Percentiles rank a stretch among this genome's conserved stretches.
Conservation (phyloP, 495 filamentous ascomycete genomes). For the Daldinia caldariorum region DNA sequence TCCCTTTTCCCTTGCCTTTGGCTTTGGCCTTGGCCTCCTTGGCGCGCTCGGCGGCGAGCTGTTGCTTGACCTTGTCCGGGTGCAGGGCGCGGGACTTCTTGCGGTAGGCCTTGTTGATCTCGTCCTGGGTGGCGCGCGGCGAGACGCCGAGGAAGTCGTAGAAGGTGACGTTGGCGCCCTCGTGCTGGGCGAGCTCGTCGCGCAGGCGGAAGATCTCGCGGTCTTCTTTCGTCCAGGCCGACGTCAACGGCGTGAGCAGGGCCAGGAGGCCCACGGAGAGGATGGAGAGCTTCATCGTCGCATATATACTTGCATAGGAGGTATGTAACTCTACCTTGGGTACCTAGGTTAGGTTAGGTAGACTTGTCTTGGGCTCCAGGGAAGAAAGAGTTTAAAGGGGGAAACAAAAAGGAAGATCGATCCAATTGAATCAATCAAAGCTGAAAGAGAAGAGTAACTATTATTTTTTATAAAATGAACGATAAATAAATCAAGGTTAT, state of each 20-base stretch:
- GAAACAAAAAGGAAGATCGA: not conserved
- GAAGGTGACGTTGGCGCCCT: slow-evolving; percentile 87
- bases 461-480: not conserved
- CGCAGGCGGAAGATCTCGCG: slow-evolving; percentile 96
- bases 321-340: not conserved
- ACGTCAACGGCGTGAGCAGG: slow-evolving; percentile 67
- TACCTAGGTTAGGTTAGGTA: too few relatives aligned
- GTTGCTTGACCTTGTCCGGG: slow-evolving; percentile 93
- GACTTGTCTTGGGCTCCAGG: slow-evolving; percentile 54
- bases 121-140: slow-evolving; percentile 79
- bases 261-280: slow-evolving; percentile 65
- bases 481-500: slow-evolving; percentile 22
- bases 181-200: slow-evolving; percentile 80
- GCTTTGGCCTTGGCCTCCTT: slow-evolving; percentile 61
- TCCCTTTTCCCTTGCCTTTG: slow-evolving; percentile 58
- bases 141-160: slow-evolving; percentile 89
- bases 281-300: slow-evolving; percentile 62
- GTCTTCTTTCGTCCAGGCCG: slow-evolving; percentile 90
- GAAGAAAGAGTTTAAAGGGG: not conserved
- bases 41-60: slow-evolving; percentile 76
- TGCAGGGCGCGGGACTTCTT: slow-evolving; percentile 84
- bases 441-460: not conserved
- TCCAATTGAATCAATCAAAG: too few relatives aligned
- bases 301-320: slow-evolving; percentile 30
- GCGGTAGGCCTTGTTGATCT: slow-evolving; percentile 92